Percentiles rank a stretch among this genome's conserved stretches.
Evolutionary conservation across 2,329 filamentous ascomycete species (phyloP).

Genomic region (Apiospora arundinis): DNA sequence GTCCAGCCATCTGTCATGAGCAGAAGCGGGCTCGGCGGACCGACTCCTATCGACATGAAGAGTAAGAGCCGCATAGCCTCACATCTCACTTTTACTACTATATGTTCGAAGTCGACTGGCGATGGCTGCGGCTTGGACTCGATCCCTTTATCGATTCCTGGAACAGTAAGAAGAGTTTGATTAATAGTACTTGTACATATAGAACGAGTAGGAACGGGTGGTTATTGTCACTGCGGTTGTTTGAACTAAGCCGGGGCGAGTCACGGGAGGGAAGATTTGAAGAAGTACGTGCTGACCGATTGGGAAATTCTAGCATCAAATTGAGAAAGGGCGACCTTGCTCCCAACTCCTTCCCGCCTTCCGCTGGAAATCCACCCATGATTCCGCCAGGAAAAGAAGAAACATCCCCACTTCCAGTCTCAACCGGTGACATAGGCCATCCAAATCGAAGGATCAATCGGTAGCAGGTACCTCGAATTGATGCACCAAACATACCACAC

Average conservation of each 20-base stretch:
- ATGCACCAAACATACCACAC: neutral
- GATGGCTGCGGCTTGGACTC: neutral
- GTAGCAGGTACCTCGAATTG: neutral
- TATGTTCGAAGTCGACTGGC: neutral
- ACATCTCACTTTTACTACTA: neutral
- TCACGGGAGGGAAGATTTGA: conserved; percentile 6
- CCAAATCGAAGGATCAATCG: neutral
- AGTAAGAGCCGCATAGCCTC: conserved; percentile 14
- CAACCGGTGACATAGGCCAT: neutral
- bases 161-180: neutral
- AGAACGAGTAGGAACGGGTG: neutral
- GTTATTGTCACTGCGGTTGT: neutral
- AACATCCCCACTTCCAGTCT: neutral
- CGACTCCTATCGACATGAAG: neutral
- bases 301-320: neutral
- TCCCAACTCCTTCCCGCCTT: neutral
- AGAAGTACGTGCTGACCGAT: conserved; percentile 1
- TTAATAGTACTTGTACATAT: neutral
- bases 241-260: conserved; percentile 5
- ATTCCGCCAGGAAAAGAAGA: neutral
- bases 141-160: neutral
- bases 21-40: neutral
- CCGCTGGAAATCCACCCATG: neutral
- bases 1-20: neutral
- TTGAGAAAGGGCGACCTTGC: neutral